Evolutionary conservation across 345 rosid species (phyloP), one percentile per base, ranked within the genome.

Genomic region (Eucalyptus microcorys): DNA sequence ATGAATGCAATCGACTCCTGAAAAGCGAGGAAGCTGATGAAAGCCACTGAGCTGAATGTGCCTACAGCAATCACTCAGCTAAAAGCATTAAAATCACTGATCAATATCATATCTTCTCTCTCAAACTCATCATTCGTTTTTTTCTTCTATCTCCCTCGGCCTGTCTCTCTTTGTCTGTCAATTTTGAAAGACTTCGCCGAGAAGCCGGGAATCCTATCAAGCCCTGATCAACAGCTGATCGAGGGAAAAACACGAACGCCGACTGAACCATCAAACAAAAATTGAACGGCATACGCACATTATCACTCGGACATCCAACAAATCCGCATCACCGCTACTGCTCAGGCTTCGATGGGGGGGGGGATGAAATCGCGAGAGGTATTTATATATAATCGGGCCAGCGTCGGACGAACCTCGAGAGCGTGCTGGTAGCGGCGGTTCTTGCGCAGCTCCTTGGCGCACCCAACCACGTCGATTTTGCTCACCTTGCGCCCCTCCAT

Each of bases 371-470:
- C 32, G 66, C n/a, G 66, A 59, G 32, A 59, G 66, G 66, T 5
- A 27, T 6, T 59, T 27, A 5, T 27, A 27, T 27, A 15, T 43
- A 59, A 7, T 14, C 37, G 71, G 17, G 34, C n/a, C 40, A 49
- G 86, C 27, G 32, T 22, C 15, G 37, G n/a, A 59, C 88, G 59
- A 84, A 96, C 99, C 97, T 97, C 94, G 85, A 95, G 95, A 55
- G 96, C 96, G 61, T 93, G 94, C 83, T 93, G 88, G 86, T 90
- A 92, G 55, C 91, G 94, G 30, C 92, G 90, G 91, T 88, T 90
- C 87, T 88, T 93, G 89, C 98, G 98, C 81, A 97, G 95, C 91
- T 92, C 92, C 89, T 76, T 94, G 85, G 94, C 83, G 92, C 92
- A 93, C 43, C 91, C 86, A 87, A 76, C 37, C 24, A 95, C 96